Conservation (phyloP, 495 filamentous ascomycete species). For the Xylaria grammica region DNA sequence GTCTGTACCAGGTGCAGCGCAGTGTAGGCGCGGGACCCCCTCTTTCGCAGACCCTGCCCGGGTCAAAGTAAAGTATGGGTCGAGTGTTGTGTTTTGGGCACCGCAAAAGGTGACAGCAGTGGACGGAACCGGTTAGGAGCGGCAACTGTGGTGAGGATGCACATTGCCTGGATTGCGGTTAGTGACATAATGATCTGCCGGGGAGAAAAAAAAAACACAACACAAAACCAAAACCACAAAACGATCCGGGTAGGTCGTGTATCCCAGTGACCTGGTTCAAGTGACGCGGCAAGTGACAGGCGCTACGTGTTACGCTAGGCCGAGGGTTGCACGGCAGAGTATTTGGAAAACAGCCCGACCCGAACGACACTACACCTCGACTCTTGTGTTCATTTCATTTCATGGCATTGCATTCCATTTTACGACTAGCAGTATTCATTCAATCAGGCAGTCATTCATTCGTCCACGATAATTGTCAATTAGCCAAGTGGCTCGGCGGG, state of each 20-base stretch:
- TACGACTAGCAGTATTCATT: too few relatives aligned
- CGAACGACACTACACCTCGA: too few relatives aligned
- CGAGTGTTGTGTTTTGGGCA: too few relatives aligned
- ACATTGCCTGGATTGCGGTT: background rate
- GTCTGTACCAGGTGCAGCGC: too few relatives aligned
- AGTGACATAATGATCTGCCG: constrained; percentile 19
- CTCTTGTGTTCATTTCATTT: too few relatives aligned
- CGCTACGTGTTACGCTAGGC: constrained; percentile 6
- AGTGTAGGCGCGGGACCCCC: constrained; percentile 11
- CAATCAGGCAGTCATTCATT: too few relatives aligned
- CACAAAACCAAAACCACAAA: too few relatives aligned
- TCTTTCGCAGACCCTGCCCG: background rate
- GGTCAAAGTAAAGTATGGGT: too few relatives aligned
- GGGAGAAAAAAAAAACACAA: too few relatives aligned
- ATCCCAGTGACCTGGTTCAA: constrained; percentile 21
- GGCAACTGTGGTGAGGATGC: background rate
- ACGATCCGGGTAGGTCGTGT: constrained; percentile 9
- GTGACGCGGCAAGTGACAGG: constrained; percentile 6
- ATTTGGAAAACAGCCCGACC: constrained; percentile 9
- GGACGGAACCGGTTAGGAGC: background rate
- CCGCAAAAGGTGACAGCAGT: background rate
- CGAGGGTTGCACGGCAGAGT: constrained; percentile 3
- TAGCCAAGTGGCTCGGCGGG: constrained; percentile 13
- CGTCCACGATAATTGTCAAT: background rate
- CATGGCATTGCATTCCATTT: too few relatives aligned